Conservation (phyloP, 345 rosid genomes). For the Syzygium aromaticum region DNA sequence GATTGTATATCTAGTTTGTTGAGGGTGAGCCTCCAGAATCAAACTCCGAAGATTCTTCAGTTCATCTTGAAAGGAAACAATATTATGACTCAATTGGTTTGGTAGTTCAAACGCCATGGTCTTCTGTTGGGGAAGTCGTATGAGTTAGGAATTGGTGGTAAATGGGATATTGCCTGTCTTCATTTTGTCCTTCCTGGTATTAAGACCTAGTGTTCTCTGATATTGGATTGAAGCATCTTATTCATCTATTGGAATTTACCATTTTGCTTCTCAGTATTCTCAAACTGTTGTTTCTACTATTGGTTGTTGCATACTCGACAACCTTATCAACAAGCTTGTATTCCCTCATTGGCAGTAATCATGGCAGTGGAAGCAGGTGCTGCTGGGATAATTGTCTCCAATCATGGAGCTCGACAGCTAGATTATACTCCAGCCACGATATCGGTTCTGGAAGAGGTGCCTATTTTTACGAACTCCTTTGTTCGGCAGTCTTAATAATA, state of each 20-base stretch:
- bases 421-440: conserved; percentile 44
- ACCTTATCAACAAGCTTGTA: neutral
- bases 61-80: too few relatives aligned
- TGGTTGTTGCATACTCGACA: neutral
- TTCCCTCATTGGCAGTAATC: conserved; percentile 28
- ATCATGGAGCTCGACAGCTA: conserved; percentile 78
- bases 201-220: neutral
- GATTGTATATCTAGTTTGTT: too few relatives aligned
- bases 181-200: neutral
- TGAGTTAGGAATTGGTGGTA: neutral
- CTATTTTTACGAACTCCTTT: too few relatives aligned
- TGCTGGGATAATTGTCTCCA: conserved; percentile 68
- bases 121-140: too few relatives aligned
- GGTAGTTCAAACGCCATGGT: too few relatives aligned
- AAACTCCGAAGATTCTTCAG: too few relatives aligned
- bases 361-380: conserved; percentile 64
- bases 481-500: too few relatives aligned
- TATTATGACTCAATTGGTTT: too few relatives aligned
- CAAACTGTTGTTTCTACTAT: neutral
- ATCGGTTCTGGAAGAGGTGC: conserved; percentile 43
- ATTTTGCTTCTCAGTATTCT: neutral
- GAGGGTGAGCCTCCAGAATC: too few relatives aligned
- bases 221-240: neutral
- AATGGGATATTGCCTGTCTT: neutral
- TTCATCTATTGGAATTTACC: neutral